phyloP scores from a whole-genome alignment of 139 green algal genomes.

The Nannochloris sp. region DNA sequence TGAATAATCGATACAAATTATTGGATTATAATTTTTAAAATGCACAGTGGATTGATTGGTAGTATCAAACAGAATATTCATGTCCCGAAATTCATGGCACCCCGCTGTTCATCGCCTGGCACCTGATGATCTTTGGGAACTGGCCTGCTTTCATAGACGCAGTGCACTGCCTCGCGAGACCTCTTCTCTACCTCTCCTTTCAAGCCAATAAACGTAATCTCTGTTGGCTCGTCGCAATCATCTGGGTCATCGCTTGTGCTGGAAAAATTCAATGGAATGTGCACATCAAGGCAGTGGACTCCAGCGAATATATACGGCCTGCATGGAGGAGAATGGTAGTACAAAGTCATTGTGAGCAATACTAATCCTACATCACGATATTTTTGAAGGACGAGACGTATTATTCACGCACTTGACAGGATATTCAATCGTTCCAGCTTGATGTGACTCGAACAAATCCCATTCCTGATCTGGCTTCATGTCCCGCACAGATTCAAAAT shows the following conservation, averaged over 20 bases:
- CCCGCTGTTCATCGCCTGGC: not conserved
- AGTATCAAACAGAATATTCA: not conserved
- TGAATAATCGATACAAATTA: no score
- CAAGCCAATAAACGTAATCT: slow-evolving; percentile 72
- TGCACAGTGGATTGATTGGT: no score
- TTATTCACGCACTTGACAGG: slow-evolving; percentile 35
- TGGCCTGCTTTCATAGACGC: slow-evolving; percentile 70
- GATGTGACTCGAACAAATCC: slow-evolving; percentile 56
- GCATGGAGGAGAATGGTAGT: not conserved
- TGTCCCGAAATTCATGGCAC: not conserved
- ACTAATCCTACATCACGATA: not conserved
- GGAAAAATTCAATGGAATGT: slow-evolving; percentile 56
- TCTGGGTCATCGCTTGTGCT: no score
- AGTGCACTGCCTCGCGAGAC: slow-evolving; percentile 60
- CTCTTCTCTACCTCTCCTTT: slow-evolving; percentile 71
- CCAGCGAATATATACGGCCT: slow-evolving; percentile 69
- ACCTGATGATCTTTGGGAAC: slow-evolving; percentile 45
- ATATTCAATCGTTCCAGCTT: slow-evolving; percentile 47
- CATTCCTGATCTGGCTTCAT: slow-evolving; percentile 68
- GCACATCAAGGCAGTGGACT: slow-evolving; percentile 67
- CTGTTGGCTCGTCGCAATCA: slow-evolving; percentile 33
- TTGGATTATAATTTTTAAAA: no score
- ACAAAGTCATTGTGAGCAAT: no score
- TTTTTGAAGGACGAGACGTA: not conserved
- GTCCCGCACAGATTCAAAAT: slow-evolving; percentile 52